phyloP scores from a whole-genome alignment of 148 eudicot genomes.

The Dysphania ambrosioides region DNA sequence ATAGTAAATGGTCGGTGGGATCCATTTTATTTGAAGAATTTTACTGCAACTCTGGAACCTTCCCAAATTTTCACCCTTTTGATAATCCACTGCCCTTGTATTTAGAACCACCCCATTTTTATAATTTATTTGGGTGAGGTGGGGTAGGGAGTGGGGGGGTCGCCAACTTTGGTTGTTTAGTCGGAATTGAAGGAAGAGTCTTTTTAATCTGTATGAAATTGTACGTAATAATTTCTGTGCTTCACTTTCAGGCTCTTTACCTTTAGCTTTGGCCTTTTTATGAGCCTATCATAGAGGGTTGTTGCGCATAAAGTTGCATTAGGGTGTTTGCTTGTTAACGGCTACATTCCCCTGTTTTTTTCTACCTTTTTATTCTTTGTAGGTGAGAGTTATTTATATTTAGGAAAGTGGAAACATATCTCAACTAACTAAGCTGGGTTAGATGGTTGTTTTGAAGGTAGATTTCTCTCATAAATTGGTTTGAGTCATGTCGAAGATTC shows the following conservation, averaged over 20 bases:
- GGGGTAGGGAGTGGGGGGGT: too few species aligned
- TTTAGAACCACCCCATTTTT: too few species aligned
- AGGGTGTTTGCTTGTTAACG: slow-evolving; percentile 25
- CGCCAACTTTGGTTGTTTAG: too few species aligned
- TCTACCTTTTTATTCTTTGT: slow-evolving; percentile 3
- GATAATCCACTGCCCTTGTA: too few species aligned
- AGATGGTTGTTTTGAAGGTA: not conserved
- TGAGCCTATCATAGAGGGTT: slow-evolving; percentile 1
- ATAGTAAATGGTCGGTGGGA: slow-evolving; percentile 24
- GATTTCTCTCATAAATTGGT: not conserved
- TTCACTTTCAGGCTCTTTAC: slow-evolving; percentile 15
- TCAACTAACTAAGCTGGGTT: not conserved
- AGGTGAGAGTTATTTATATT: not conserved
- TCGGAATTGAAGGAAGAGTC: slow-evolving; percentile 13
- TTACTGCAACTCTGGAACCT: too few species aligned
- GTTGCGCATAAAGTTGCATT: slow-evolving; percentile 6
- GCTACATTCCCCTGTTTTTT: slow-evolving; percentile 5
- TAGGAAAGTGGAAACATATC: not conserved
- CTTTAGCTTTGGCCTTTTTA: too few species aligned
- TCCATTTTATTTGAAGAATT: too few species aligned
- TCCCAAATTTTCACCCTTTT: too few species aligned
- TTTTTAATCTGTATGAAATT: not conserved
- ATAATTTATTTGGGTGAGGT: too few species aligned
- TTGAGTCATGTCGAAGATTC: not conserved
- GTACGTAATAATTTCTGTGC: slow-evolving; percentile 8